phyloP scores from a whole-genome alignment of 1,139 yeast genomes.

The Meyerozyma carpophila region DNA sequence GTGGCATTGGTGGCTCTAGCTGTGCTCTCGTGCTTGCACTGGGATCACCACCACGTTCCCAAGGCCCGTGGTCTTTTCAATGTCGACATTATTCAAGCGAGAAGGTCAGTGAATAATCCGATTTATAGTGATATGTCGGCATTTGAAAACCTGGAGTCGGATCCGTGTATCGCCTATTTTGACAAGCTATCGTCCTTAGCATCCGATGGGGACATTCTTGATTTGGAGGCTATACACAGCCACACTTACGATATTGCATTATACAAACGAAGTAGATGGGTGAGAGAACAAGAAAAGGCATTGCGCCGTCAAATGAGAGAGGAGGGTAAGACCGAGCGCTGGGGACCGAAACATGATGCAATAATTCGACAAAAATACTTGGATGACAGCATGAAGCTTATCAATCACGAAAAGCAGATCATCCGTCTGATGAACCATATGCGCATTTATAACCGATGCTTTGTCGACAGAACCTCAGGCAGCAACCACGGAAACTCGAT shows the following conservation, averaged over 20 bases:
- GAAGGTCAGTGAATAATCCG: neutral
- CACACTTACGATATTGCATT: slow-evolving; percentile 16
- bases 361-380: slow-evolving; percentile 10
- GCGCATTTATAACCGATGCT: slow-evolving; percentile 29
- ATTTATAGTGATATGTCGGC: neutral
- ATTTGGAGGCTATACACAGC: slow-evolving; percentile 13
- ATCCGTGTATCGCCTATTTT: slow-evolving; percentile 15
- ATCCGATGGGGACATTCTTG: slow-evolving; percentile 11
- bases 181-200: slow-evolving; percentile 7
- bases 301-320: slow-evolving; percentile 7
- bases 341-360: slow-evolving; percentile 9
- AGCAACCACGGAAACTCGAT: slow-evolving; percentile 2
- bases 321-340: slow-evolving; percentile 6
- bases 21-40: slow-evolving; percentile 1
- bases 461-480: slow-evolving; percentile 6
- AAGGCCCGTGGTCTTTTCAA: no score
- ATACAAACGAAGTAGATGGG: slow-evolving; percentile 24
- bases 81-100: neutral
- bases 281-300: slow-evolving; percentile 9
- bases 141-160: slow-evolving; percentile 4
- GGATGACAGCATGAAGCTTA: slow-evolving; percentile 9
- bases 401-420: slow-evolving; percentile 17
- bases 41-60: no score
- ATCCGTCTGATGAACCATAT: slow-evolving; percentile 20
- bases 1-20: neutral